Evolutionary conservation across 352 stramenopile species (phyloP), one percentile per base, ranked within the genome.

Genomic region (Phytophthora boehmeriae): DNA sequence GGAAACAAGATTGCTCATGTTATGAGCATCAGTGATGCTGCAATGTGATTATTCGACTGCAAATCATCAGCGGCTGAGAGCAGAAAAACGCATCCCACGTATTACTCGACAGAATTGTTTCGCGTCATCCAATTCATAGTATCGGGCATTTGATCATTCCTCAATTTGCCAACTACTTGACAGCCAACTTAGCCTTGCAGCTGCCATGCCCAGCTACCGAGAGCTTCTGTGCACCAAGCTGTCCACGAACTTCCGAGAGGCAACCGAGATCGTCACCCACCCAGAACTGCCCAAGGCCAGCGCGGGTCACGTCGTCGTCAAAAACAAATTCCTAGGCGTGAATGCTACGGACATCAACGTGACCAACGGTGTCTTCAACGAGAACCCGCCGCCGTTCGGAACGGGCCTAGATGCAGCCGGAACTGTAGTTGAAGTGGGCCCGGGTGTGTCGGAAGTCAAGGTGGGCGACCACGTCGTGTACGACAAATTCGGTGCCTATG

Each of bases 281-380:
- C 30, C 54, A 10, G 54, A 69, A 22, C 49, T 73, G 30, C 65
- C 54, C 14, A 63, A 43, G 39, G 65, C 65, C 23, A 69, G 49
- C 30, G 48, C 59, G 14, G 59, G 59, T 25, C 65, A 69, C 59
- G 44, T 73, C 30, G 65, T 73, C 23, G 65, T 73, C 35, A 69
- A 66, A 53, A 73, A 73, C 49, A 68, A 79, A 45, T 83, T 59
- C 46, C 34, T 83, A 27, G 75, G 75, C 8, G 70, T 82, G 34
- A 84, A 84, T 38, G 75, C 69, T 50, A 78, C 75, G 13, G 72
- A 84, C 42, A 71, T 87, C 61, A 83, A 77, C 56, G 56, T 83
- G 25, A 85, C 77, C 36, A 83, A 83, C 61, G 78, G 71, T 46
- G 63, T 57, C 27, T 84, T 83, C 68, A 52, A 69, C 20, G 50